These are phyloP conservation scores for Medicago truncatula DNA, from an alignment of 306 rosid genomes.

Conservation along the genomic window DNA sequence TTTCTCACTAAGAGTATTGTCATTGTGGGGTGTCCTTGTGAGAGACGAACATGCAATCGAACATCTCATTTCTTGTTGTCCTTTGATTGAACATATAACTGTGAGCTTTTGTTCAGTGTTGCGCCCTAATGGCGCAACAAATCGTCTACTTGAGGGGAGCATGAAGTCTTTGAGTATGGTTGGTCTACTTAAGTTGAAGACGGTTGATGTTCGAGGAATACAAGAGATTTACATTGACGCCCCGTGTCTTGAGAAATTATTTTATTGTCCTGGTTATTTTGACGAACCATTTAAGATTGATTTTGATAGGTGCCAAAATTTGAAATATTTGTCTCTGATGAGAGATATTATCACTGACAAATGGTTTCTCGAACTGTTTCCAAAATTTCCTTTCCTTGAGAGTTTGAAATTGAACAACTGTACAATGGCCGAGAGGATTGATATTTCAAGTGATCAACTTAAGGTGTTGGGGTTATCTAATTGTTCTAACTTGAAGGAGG, in stretches of 20 bases:
- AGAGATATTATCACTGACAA: background rate
- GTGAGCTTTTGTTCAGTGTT: background rate
- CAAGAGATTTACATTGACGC: constrained; percentile 25
- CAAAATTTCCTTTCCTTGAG: constrained; percentile 43
- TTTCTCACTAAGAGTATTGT: constrained; percentile 26
- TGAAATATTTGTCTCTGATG: constrained; percentile 15
- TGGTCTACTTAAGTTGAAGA: constrained; percentile 34
- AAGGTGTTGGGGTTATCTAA: constrained; percentile 27
- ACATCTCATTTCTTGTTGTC: constrained; percentile 42
- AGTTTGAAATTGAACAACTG: constrained; percentile 18
- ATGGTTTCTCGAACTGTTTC: constrained; percentile 40
- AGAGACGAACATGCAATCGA: constrained; percentile 13
- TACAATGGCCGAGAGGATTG: constrained; percentile 33
- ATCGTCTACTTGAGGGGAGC: background rate
- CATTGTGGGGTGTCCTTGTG: background rate
- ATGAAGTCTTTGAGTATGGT: constrained; percentile 25
- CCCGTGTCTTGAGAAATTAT: constrained; percentile 21
- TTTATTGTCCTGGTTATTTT: background rate
- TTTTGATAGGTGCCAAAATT: constrained; percentile 13
- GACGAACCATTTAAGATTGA: background rate
- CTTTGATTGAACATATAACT: constrained; percentile 33
- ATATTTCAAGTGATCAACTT: constrained; percentile 40
- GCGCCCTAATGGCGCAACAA: background rate
- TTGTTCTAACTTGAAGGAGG: constrained; percentile 33
- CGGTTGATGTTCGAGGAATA: constrained; percentile 30